Evolutionary conservation across 2,329 filamentous ascomycete species (phyloP), one percentile per base, ranked within the genome.

Genomic region (Shiraia bambusicola): DNA sequence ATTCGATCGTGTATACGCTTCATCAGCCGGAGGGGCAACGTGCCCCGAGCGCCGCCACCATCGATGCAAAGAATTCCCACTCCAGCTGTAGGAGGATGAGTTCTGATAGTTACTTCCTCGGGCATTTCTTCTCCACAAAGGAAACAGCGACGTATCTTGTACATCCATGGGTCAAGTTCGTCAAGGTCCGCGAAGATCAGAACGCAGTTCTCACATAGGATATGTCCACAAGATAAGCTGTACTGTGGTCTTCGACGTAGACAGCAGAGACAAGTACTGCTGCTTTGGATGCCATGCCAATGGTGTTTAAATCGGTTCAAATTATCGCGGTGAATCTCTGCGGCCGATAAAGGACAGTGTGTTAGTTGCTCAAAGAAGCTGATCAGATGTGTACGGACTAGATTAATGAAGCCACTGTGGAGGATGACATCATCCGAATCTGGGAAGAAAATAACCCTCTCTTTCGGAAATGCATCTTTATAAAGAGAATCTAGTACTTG

Each of bases 41-140:
- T 41, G 25, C 49, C 24, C 13, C 31, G 25, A 6, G 34, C 36
- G 22, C 48, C 35, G 27, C 41, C 41, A 28, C 37, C 28, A 42
- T 53, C 30, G 42, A 53, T 46, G 26, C 25, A 53, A 11, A 53
- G 30, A 28, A 53, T 35, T 34, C 39, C 39, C 33, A 47, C 48
- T 40, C 50, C 27, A 27, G 36, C 33, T 32, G 41, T 53, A 26
- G 26, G 41, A 26, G 42, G 42, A 32, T 28, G 26, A 28, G 33
- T 44, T 30, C 25, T 50, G 28, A 52, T 34, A 37, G 17, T 34
- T 40, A 52, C 40, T 10, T 45, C 26, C 7, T 45, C 33, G 13
- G 28, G 33, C 15, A 52, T 50, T 29, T 47, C 32, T 31, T 45
- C 12, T 42, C 33, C 28, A 39, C 16, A 52, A 28, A 50, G 40